Percentiles rank a stretch among this genome's conserved stretches.
Conservation (phyloP, 1,284 basidiomycete genomes). For the Cryptococcus depauperatus region DNA sequence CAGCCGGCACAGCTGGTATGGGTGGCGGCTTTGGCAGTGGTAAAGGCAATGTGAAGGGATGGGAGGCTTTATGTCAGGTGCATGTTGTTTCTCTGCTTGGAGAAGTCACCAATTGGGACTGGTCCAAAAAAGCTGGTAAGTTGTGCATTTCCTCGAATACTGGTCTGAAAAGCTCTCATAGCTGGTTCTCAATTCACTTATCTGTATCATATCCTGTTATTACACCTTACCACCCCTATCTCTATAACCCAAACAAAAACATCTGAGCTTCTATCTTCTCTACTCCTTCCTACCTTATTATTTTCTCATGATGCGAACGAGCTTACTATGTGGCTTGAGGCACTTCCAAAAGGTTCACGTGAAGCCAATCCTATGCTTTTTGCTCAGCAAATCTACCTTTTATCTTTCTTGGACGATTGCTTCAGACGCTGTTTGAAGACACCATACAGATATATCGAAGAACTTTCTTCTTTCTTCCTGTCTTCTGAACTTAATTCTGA, state of each 20-base stretch:
- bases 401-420: slow-evolving; percentile 77
- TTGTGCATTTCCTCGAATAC: slow-evolving; percentile 1
- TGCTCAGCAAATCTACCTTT: slow-evolving; percentile 56
- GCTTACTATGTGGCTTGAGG: slow-evolving; percentile 64
- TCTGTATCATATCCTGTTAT: slow-evolving; percentile 60
- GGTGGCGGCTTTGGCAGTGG: slow-evolving; percentile 45
- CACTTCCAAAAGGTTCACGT: slow-evolving; percentile 45
- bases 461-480: slow-evolving; percentile 43
- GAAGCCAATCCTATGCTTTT: slow-evolving; percentile 50
- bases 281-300: slow-evolving; percentile 62
- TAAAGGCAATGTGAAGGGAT: slow-evolving; percentile 46
- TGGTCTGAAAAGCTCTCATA: slow-evolving; percentile 13
- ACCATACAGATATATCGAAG: slow-evolving; percentile 80
- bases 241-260: slow-evolving; percentile 54
- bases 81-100: slow-evolving; percentile 68
- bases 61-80: slow-evolving; percentile 61
- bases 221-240: slow-evolving; percentile 52
- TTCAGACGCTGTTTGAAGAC: slow-evolving; percentile 73
- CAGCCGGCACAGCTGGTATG: slow-evolving; percentile 43
- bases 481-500: slow-evolving; percentile 16
- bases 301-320: slow-evolving; percentile 75
- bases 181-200: slow-evolving; percentile 47
- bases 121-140: slow-evolving; percentile 64
- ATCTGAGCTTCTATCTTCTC: slow-evolving; percentile 53
- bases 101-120: slow-evolving; percentile 66